Conservation (phyloP, 2,329 filamentous ascomycete species). For the Botrytis porri region DNA sequence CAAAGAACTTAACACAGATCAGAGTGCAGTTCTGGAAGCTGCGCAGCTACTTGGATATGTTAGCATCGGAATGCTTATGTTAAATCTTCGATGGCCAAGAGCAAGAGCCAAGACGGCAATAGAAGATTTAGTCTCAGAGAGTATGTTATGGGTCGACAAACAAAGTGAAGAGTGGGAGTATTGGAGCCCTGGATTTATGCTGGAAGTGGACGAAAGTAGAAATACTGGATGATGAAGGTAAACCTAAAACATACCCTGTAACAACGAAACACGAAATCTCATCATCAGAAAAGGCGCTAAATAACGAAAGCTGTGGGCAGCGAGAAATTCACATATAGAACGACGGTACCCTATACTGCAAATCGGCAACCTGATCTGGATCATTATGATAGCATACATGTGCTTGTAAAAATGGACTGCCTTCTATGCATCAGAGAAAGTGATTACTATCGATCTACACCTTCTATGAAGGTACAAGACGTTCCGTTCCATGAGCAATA, state of each 20-base stretch:
- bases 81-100: constrained; percentile 82
- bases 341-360: not conserved
- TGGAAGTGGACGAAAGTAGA: constrained; percentile 31
- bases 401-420: not conserved
- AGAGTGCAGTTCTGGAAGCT: constrained; percentile 87
- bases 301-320: not conserved
- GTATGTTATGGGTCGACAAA: constrained; percentile 90
- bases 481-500: not conserved
- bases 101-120: constrained; percentile 85
- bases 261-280: not conserved
- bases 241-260: not conserved
- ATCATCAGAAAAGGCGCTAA: not conserved
- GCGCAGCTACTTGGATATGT: constrained; percentile 88
- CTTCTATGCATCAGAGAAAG: not conserved
- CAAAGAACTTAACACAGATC: constrained; percentile 92
- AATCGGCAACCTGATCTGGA: not conserved
- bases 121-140: constrained; percentile 83
- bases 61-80: constrained; percentile 80
- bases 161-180: constrained; percentile 88
- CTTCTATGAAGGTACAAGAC: not conserved
- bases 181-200: constrained; percentile 79
- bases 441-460: not conserved
- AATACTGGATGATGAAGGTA: constrained; percentile 21
- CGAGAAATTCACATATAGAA: not conserved
- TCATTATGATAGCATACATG: not conserved